Evolutionary conservation across 2,329 filamentous ascomycete genomes (phyloP), one percentile per base, ranked within the genome.

Genomic region (Sporothrix pseudoabietina): DNA sequence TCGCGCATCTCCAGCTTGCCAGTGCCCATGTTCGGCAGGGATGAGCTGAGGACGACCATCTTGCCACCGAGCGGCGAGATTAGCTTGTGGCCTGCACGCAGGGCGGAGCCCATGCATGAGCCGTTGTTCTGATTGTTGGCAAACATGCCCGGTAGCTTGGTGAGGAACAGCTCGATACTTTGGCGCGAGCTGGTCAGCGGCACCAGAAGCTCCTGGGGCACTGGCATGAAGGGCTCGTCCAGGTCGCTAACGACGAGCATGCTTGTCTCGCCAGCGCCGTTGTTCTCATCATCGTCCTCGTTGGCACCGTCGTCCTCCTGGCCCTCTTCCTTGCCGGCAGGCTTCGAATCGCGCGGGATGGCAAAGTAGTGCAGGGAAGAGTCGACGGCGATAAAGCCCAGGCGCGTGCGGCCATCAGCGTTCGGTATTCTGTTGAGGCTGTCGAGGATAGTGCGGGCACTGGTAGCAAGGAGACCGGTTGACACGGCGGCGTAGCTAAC

Each of bases 361-460:
- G 93, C 93, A 83, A 99, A 99, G 84, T 98, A 99, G 82, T 98
- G 94, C 76, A 99, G 85, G 79, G 93, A 94, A 14, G 94, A 94
- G 83, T 99, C 96, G 32, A 98, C 94, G 8, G 94, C 94, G 81
- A 99, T 91, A 82, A 99, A 99, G 41, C 96, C 96, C 72, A 99
- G 87, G 74, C 95, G 90, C 54, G 96, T 98, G 78, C 96, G 89
- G 75, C 94, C 89, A 81, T 98, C 96, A 32, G 94, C 94, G 82
- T 99, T 98, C n/a, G 96, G 96, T 88, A 99, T 98, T 82, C 95
- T 88, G 83, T 97, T 95, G 73, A 99, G 87, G 79, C 94, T 97
- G 82, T 98, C 96, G 79, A 97, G 86, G 78, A 99, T 98, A 76
- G 94, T 97, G 78, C 96, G 90, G 73, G 96, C 95, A 75, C 91